Conservation (phyloP, 2,329 filamentous ascomycete genomes). For the Tolypocladium sp. region DNA sequence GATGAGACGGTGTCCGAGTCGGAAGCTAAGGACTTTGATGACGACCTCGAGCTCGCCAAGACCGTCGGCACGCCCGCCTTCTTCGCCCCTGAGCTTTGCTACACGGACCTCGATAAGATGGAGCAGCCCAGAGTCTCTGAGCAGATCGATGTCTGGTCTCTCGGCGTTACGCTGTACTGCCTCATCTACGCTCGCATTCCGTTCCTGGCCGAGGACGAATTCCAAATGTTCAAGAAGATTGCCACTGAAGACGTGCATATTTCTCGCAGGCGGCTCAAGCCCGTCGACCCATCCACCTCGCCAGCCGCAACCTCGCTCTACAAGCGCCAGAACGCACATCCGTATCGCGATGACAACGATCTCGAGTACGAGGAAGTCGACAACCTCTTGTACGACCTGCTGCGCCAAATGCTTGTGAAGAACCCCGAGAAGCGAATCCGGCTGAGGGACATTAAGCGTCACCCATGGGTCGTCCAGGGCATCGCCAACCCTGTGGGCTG, state of each 20-base stretch:
- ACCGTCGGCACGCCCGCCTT: conserved; percentile 96
- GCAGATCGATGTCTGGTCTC: conserved; percentile 94
- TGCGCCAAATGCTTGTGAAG: conserved; percentile 74
- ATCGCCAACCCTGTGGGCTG: conserved; percentile 67
- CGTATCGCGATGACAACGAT: conserved; percentile 68
- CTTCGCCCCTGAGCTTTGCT: conserved; percentile 93
- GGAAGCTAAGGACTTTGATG: conserved; percentile 79
- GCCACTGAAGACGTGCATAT: conserved; percentile 90
- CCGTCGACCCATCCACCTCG: conserved; percentile 53
- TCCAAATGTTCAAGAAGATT: conserved; percentile 83
- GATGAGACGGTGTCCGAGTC: conserved; percentile 68
- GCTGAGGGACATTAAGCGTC: conserved; percentile 84
- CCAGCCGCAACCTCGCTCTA: conserved; percentile 45
- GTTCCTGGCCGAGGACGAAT: conserved; percentile 86
- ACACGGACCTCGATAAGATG: conserved; percentile 63
- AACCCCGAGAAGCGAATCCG: conserved; percentile 84
- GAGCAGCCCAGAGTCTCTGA: conserved; percentile 75
- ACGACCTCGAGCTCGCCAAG: conserved; percentile 93
- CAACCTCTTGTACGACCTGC: conserved; percentile 67
- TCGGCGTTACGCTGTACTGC: conserved; percentile 93
- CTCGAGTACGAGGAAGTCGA: conserved; percentile 81
- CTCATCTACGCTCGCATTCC: conserved; percentile 90
- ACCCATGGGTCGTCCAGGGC: conserved; percentile 80
- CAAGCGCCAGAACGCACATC: conserved; percentile 49
- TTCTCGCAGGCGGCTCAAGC: conserved; percentile 70